These are phyloP conservation scores for Talaromyces sp. DNA, from an alignment of 2,329 filamentous ascomycete species.

Conservation along the genomic window DNA sequence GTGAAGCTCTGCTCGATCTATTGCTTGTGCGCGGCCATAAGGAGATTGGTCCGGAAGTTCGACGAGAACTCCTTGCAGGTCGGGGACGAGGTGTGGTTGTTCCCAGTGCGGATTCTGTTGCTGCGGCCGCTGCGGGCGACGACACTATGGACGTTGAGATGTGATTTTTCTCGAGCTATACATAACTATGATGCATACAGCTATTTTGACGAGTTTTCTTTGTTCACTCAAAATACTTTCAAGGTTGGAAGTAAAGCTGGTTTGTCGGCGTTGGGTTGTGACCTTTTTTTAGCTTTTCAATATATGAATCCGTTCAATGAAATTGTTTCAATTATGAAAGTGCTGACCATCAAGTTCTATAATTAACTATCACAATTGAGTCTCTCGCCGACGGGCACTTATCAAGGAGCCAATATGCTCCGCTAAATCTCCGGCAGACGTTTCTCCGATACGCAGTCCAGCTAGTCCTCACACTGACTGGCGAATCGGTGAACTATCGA, in stretches of 20 bases:
- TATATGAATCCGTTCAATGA: not conserved
- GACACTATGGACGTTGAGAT: constrained; percentile 79
- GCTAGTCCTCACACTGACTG: no score
- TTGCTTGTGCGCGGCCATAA: constrained; percentile 79
- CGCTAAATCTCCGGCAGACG: no score
- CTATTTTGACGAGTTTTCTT: constrained; percentile 21
- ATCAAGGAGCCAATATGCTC: no score
- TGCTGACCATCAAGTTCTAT: no score
- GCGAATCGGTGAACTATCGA: no score
- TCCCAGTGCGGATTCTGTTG: constrained; percentile 49
- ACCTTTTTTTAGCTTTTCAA: not conserved
- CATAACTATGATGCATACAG: not conserved
- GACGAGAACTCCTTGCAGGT: constrained; percentile 81
- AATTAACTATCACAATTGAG: no score
- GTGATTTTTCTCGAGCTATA: constrained; percentile 18
- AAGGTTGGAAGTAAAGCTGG: not conserved
- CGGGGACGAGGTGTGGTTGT: constrained; percentile 70
- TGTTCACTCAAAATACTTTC: constrained; percentile 3
- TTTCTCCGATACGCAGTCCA: no score
- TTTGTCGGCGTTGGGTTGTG: constrained; percentile 5
- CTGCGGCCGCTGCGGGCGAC: constrained; percentile 63
- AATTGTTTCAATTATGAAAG: no score
- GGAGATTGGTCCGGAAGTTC: constrained; percentile 83
- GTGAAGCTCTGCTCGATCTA: constrained; percentile 84
- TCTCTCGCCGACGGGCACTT: no score